Conservation (phyloP, 768 basidiomycete species). For the Termitomyces bulborhizus region DNA sequence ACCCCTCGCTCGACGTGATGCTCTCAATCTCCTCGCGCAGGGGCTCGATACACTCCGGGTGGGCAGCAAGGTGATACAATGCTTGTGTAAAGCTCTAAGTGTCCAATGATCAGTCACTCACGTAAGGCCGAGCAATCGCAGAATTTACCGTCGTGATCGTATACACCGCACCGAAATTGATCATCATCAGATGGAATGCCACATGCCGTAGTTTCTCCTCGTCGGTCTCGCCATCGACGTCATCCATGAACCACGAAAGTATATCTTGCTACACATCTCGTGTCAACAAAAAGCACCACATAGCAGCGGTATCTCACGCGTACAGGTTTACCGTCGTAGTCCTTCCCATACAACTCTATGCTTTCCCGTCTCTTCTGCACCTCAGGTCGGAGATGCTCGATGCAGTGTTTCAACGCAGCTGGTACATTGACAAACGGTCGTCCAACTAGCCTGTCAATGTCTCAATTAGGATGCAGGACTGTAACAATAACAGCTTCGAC, state of each 20-base stretch:
- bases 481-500: not conserved
- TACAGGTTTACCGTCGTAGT: conserved; percentile 24
- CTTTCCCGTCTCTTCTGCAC: conserved; percentile 21
- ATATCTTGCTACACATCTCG: conserved; percentile 32
- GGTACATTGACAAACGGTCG: conserved; percentile 4
- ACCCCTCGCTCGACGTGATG: conserved; percentile 30
- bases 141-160: conserved; percentile 35
- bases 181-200: conserved; percentile 26
- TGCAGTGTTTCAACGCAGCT: not conserved
- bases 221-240: conserved; percentile 22
- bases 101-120: not conserved
- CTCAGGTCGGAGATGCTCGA: conserved; percentile 18
- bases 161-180: conserved; percentile 39
- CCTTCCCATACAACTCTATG: conserved; percentile 16
- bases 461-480: not conserved
- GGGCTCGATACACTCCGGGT: conserved; percentile 24
- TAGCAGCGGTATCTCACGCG: not conserved
- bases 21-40: conserved; percentile 39
- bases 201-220: conserved; percentile 23
- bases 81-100: conserved; percentile 30
- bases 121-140: no score
- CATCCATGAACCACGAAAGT: conserved; percentile 42
- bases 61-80: conserved; percentile 29
- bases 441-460: not conserved
- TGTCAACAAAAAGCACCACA: not conserved